Evolutionary conservation across 106 monocot genomes (phyloP).

Genomic region (Dactylorhiza incarnata): DNA sequence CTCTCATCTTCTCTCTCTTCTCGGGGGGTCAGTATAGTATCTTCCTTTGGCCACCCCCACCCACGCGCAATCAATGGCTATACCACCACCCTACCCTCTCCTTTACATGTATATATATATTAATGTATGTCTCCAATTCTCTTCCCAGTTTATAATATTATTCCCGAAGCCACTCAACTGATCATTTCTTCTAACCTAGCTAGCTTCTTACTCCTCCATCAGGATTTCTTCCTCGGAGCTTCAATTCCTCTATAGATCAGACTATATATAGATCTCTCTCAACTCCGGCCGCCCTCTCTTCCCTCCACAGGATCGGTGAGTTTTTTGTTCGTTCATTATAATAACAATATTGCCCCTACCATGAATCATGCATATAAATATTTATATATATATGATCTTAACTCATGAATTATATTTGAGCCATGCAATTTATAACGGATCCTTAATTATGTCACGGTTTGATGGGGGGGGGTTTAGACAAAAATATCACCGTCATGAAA

Average conservation of each 20-base stretch:
- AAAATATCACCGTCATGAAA: too few species aligned
- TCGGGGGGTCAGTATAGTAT: too few species aligned
- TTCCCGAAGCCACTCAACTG: background rate
- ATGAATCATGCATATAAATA: too few species aligned
- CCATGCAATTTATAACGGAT: too few species aligned
- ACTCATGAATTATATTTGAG: too few species aligned
- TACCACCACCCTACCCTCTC: slow-evolving; percentile 8
- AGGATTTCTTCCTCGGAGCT: background rate
- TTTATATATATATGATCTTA: too few species aligned
- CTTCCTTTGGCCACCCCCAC: slow-evolving; percentile 25
- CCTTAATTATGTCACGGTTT: too few species aligned
- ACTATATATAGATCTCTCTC: background rate
- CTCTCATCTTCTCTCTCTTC: slow-evolving; percentile 16
- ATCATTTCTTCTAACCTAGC: background rate
- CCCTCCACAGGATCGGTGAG: too few species aligned
- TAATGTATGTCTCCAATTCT: background rate
- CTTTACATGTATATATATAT: slow-evolving; percentile 10
- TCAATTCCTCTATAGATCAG: background rate
- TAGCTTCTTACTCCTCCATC: background rate
- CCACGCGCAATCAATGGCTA: slow-evolving; percentile 63
- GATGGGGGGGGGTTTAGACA: too few species aligned
- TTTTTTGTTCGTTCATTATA: too few species aligned
- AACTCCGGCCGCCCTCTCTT: background rate
- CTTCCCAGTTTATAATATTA: background rate
- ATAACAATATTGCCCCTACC: too few species aligned